phyloP scores from a whole-genome alignment of 2,329 filamentous ascomycete genomes.

The Hawksworthiomyces lignivorus region DNA sequence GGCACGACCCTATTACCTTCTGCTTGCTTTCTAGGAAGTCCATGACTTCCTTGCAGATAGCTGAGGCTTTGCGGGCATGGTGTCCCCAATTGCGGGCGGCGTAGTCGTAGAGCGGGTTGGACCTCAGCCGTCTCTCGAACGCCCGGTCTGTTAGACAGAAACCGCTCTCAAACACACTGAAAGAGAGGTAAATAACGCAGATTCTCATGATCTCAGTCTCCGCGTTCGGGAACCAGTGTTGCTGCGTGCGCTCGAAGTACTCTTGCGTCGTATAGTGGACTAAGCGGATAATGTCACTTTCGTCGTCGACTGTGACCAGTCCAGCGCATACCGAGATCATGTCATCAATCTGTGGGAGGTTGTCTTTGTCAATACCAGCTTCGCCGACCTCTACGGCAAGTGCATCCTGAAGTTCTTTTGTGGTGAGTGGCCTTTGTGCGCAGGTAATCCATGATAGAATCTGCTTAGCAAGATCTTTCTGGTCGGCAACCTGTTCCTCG shows the following conservation, averaged over 20 bases:
- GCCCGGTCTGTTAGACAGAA: too few species aligned
- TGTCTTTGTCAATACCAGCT: background rate
- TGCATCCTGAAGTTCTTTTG: background rate
- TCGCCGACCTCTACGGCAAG: constrained; percentile 1
- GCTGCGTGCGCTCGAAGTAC: background rate
- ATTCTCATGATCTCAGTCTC: background rate
- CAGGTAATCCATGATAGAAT: background rate
- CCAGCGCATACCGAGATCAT: constrained; percentile 1
- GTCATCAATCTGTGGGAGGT: background rate
- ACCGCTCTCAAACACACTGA: background rate
- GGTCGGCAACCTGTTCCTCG: background rate
- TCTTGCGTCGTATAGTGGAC: constrained; percentile 1
- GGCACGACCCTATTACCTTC: background rate
- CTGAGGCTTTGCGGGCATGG: background rate
- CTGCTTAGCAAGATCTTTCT: background rate
- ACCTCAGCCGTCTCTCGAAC: background rate
- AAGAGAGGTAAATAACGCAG: constrained; percentile 1
- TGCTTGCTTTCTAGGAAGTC: background rate
- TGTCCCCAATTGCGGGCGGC: background rate
- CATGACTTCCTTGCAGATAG: background rate
- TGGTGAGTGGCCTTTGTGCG: background rate
- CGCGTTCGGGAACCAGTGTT: background rate
- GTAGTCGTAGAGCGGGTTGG: background rate
- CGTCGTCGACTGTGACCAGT: background rate
- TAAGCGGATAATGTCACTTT: background rate